Conservation (phyloP, 2,329 filamentous ascomycete genomes). For the Coniochaeta ligniaria region DNA sequence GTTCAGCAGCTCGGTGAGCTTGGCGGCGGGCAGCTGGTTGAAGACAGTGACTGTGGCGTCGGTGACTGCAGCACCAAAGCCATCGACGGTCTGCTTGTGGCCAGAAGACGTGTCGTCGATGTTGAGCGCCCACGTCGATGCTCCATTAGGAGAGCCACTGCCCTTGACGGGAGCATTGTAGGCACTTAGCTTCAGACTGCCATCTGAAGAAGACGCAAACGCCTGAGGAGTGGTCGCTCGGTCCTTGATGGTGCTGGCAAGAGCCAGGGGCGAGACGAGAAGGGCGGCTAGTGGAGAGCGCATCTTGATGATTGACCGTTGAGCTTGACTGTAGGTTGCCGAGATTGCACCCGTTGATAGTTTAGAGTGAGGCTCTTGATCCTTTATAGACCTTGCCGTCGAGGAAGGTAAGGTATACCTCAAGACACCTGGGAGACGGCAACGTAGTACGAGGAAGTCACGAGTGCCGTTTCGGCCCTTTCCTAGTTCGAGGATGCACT, state of each 20-base stretch:
- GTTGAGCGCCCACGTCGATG: conserved; percentile 28
- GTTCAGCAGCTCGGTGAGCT: conserved; percentile 23
- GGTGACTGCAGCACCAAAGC: conserved; percentile 34
- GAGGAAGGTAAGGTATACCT: background rate
- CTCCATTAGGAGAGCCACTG: conserved; percentile 19
- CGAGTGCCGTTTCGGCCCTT: background rate
- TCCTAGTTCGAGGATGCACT: background rate
- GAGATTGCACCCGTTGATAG: background rate
- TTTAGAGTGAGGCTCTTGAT: background rate
- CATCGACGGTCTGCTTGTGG: conserved; percentile 29
- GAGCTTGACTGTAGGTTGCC: background rate
- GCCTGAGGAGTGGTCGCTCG: conserved; percentile 16
- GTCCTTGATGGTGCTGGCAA: conserved; percentile 7
- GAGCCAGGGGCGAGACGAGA: conserved; percentile 3
- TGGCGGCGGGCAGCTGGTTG: conserved; percentile 21
- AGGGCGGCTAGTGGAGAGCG: conserved; percentile 1
- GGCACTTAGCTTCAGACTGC: conserved; percentile 25
- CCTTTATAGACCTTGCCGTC: background rate
- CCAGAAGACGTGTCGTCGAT: conserved; percentile 29
- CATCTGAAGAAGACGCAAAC: conserved; percentile 27
- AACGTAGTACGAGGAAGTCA: background rate
- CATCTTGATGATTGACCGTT: conserved; percentile 1
- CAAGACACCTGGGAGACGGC: background rate
- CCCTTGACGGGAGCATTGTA: conserved; percentile 26
- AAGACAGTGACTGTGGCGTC: conserved; percentile 32